Conservation (phyloP, 2,329 filamentous ascomycete species). For the Colletotrichum chrysophilum region DNA sequence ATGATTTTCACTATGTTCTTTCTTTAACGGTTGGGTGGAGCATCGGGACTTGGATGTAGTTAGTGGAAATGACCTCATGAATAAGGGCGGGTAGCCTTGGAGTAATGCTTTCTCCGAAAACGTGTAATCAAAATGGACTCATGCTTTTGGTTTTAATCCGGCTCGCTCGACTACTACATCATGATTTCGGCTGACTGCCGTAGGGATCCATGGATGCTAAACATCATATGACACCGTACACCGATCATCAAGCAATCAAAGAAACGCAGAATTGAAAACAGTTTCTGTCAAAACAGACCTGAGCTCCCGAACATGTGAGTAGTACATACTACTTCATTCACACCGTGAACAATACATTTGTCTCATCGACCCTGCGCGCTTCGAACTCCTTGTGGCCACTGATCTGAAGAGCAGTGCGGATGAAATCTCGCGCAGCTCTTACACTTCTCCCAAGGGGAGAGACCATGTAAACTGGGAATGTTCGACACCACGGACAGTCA, state of each 20-base stretch:
- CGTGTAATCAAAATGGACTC: background rate
- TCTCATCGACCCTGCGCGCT: fast-evolving
- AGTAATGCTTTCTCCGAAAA: background rate
- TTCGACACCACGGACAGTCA: background rate
- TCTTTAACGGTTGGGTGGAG: background rate
- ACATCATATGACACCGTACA: background rate
- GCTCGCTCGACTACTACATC: background rate
- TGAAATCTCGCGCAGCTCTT: background rate
- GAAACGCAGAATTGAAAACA: fast-evolving
- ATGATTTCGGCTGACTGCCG: background rate
- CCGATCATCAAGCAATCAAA: fast-evolving
- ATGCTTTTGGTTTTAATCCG: background rate
- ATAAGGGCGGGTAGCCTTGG: background rate
- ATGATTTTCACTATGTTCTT: background rate
- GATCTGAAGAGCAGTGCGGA: background rate
- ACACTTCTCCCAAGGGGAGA: background rate
- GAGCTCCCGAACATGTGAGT: background rate
- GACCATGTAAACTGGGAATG: background rate
- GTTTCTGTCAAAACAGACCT: background rate
- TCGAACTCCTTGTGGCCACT: background rate
- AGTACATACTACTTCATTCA: background rate
- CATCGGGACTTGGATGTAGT: background rate
- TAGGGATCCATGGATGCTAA: background rate
- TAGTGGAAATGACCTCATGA: background rate
- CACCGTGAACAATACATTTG: background rate